A percentile compares a stretch with the other conserved stretches of the same genome.
Conservation (phyloP, 2,329 filamentous ascomycete genomes). For the Zymoseptoria ardabiliae region DNA sequence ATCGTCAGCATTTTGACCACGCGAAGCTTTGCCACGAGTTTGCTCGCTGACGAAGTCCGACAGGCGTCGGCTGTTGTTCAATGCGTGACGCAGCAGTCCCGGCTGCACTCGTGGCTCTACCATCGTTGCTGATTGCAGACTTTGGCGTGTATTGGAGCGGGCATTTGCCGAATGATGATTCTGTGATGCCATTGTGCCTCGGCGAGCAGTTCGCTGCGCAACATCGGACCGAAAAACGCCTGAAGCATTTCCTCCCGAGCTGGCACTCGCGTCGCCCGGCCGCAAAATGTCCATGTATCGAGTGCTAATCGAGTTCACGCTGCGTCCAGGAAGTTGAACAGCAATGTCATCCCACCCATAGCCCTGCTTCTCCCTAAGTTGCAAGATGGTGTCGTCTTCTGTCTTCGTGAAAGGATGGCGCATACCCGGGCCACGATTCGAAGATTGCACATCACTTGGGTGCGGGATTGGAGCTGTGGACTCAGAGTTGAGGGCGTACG, state of each 20-base stretch:
- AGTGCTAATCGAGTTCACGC: neutral
- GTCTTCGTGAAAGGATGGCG: constrained; percentile 2
- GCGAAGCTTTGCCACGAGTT: neutral
- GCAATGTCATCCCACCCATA: constrained; percentile 29
- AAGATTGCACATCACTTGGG: neutral
- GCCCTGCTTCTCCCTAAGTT: constrained; percentile 33
- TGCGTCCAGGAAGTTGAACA: constrained; percentile 1
- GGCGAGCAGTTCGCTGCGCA: constrained; percentile 1
- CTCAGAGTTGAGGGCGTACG: neutral
- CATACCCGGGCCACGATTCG: neutral
- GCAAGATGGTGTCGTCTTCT: constrained; percentile 29
- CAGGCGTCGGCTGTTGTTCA: constrained; percentile 9
- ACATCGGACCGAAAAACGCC: constrained; percentile 4
- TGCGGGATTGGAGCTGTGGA: neutral
- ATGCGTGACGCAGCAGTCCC: constrained; percentile 10
- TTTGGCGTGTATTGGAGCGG: neutral
- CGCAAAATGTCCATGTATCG: neutral
- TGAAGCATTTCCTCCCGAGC: neutral
- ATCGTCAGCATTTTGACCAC: neutral
- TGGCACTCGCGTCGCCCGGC: neutral
- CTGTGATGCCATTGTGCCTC: constrained; percentile 3
- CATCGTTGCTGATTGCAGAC: neutral
- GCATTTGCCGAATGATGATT: constrained; percentile 4
- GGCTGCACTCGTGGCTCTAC: neutral
- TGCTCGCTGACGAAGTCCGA: neutral